Percentiles rank a stretch among this genome's conserved stretches.
Conservation (phyloP, 495 filamentous ascomycete species). For the Chaetomium tenue region DNA sequence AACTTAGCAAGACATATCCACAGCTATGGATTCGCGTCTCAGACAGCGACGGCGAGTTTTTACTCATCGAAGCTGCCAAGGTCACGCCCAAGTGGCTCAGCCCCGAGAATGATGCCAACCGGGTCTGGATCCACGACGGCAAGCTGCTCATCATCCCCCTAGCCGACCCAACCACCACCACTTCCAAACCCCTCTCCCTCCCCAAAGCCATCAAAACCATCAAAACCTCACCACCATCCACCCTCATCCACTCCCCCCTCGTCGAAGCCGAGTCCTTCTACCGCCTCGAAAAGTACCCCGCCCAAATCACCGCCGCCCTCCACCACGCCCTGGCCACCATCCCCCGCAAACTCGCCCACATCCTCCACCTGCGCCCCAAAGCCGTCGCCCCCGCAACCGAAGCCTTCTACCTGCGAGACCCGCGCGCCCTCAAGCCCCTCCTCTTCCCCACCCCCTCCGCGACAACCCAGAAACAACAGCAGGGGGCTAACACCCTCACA, state of each 20-base stretch:
- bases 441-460: slow-evolving; percentile 40
- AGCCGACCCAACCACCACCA: slow-evolving; percentile 18
- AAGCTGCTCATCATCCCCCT: slow-evolving; percentile 71
- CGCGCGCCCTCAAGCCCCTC: slow-evolving; percentile 69
- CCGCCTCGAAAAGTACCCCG: slow-evolving; percentile 76
- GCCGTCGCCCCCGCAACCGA: slow-evolving; percentile 81
- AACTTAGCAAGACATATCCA: slow-evolving; percentile 68
- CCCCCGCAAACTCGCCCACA: slow-evolving; percentile 77
- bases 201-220: slow-evolving; percentile 61
- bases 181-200: slow-evolving; percentile 54
- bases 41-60: slow-evolving; percentile 91
- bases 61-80: slow-evolving; percentile 91
- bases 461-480: background rate
- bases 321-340: slow-evolving; percentile 71
- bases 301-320: slow-evolving; percentile 63
- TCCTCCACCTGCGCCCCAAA: slow-evolving; percentile 69
- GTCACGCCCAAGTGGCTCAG: slow-evolving; percentile 86
- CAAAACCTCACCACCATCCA: slow-evolving; percentile 46
- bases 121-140: slow-evolving; percentile 78
- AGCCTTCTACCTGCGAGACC: slow-evolving; percentile 89
- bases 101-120: slow-evolving; percentile 82
- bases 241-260: slow-evolving; percentile 61
- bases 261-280: slow-evolving; percentile 90
- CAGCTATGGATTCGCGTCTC: slow-evolving; percentile 78
- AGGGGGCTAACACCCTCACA: slow-evolving; percentile 18